Percentiles rank a stretch among this genome's conserved stretches.
These are phyloP conservation scores for Candida glucosophila DNA, from an alignment of 1,139 yeast species.

Conservation along the genomic window DNA sequence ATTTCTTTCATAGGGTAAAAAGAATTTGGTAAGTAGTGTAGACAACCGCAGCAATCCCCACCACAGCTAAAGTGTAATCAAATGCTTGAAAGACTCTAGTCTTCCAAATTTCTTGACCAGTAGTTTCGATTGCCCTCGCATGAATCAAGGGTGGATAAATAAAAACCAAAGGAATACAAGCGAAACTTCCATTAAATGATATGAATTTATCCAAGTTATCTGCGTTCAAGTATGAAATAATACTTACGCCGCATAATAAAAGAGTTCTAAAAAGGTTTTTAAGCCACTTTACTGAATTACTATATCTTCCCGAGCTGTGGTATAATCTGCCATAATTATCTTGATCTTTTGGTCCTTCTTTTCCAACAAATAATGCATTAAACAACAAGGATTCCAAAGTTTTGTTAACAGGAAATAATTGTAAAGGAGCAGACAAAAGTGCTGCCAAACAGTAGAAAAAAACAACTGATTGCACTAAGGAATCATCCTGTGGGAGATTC, in stretches of 20 bases:
- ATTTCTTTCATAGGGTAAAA: no score
- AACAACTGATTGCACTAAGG: slow-evolving; percentile 59
- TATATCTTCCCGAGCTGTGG: slow-evolving; percentile 27
- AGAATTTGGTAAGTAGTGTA: slow-evolving; percentile 49
- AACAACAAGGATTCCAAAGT: slow-evolving; percentile 59
- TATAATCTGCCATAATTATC: slow-evolving; percentile 25
- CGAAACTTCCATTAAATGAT: slow-evolving; percentile 72
- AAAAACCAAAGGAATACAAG: slow-evolving; percentile 76
- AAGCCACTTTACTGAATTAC: slow-evolving; percentile 32
- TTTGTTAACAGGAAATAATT: slow-evolving; percentile 67
- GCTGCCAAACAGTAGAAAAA: slow-evolving; percentile 67
- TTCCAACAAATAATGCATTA: slow-evolving; percentile 18
- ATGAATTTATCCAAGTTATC: slow-evolving; percentile 78
- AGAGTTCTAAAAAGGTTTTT: slow-evolving; percentile 28
- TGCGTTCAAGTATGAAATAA: slow-evolving; percentile 49
- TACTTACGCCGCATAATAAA: slow-evolving; percentile 22
- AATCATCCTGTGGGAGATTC: slow-evolving; percentile 56
- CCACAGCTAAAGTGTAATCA: slow-evolving; percentile 40
- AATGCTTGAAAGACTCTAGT: slow-evolving; percentile 20
- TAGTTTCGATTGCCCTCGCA: slow-evolving; percentile 24
- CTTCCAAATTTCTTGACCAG: slow-evolving; percentile 9
- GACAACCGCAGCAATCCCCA: slow-evolving; percentile 54
- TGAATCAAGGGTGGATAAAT: slow-evolving; percentile 77
- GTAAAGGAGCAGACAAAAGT: slow-evolving; percentile 66
- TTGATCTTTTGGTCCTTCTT: slow-evolving; percentile 7